A percentile compares a stretch with the other conserved stretches of the same genome.
These are phyloP conservation scores for Cladobotryum protrusum DNA, from an alignment of 2,329 filamentous ascomycete species.

Conservation along the genomic window DNA sequence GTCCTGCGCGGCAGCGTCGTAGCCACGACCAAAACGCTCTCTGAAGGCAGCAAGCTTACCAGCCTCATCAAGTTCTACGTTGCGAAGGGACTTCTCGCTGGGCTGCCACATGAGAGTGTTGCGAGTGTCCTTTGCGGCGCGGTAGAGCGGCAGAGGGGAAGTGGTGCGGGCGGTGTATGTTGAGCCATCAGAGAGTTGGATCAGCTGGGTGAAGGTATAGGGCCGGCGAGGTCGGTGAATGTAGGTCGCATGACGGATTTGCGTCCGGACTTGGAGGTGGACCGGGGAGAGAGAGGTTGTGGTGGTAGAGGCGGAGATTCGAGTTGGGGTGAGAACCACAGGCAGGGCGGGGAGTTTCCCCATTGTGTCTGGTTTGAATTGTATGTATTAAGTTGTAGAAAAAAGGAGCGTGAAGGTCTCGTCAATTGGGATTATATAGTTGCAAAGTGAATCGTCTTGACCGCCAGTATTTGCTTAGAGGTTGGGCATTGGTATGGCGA, in stretches of 20 bases:
- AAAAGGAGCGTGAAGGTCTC: background rate
- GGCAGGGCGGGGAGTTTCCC: slow-evolving; percentile 23
- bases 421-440: background rate
- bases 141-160: slow-evolving; percentile 57
- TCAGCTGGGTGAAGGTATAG: slow-evolving; percentile 94
- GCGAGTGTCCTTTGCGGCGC: slow-evolving; percentile 70
- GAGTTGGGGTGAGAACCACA: slow-evolving; percentile 24
- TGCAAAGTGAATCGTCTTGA: background rate
- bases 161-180: slow-evolving; percentile 77
- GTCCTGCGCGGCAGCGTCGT: slow-evolving; percentile 54
- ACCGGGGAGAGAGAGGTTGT: slow-evolving; percentile 21
- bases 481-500: background rate
- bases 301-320: slow-evolving; percentile 17
- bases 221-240: slow-evolving; percentile 83
- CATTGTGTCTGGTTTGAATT: slow-evolving; percentile 17
- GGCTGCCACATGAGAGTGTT: slow-evolving; percentile 94
- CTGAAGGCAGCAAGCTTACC: slow-evolving; percentile 83
- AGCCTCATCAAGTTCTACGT: slow-evolving; percentile 92
- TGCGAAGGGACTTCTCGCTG: slow-evolving; percentile 68
- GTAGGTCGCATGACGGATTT: slow-evolving; percentile 77
- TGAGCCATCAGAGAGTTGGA: slow-evolving; percentile 86
- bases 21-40: slow-evolving; percentile 73
- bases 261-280: slow-evolving; percentile 33
- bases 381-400: background rate
- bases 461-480: background rate